These are phyloP conservation scores for Telfairia occidentalis DNA, from an alignment of 331 rosid genomes.

Conservation along the genomic window DNA sequence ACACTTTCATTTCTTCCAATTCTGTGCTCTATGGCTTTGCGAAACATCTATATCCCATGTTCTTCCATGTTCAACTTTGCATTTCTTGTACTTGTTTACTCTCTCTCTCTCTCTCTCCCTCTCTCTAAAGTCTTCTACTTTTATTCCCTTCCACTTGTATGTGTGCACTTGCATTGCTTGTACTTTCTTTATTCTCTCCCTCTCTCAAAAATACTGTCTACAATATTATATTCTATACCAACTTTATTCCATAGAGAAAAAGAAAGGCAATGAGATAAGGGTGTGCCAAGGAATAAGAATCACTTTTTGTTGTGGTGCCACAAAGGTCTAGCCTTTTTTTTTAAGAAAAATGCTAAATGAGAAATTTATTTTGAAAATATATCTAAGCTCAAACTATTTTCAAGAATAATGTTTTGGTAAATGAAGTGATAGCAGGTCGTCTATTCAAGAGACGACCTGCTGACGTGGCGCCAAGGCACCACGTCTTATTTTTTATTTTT, in stretches of 20 bases:
- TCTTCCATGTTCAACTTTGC: background rate
- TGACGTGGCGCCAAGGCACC: too few species aligned
- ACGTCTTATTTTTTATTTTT: too few species aligned
- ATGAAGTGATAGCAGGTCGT: too few species aligned
- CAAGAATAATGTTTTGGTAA: too few species aligned
- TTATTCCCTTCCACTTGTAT: background rate
- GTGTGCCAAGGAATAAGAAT: background rate
- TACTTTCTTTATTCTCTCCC: background rate
- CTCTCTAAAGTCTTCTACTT: background rate
- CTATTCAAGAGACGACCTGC: too few species aligned
- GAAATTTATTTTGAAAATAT: too few species aligned
- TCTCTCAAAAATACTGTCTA: background rate
- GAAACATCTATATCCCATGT: constrained; percentile 1
- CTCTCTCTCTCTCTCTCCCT: background rate
- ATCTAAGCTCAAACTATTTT: too few species aligned
- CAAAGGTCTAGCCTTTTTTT: too few species aligned
- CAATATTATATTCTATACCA: background rate
- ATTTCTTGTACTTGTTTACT: background rate
- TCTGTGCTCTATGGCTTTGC: background rate
- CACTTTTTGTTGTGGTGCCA: background rate
- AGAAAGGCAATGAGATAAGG: background rate
- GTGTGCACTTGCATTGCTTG: background rate
- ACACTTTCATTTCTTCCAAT: too few species aligned
- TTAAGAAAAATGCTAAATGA: too few species aligned
- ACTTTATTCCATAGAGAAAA: constrained; percentile 3